These are phyloP conservation scores for Nematodospora anomalae DNA, from an alignment of 1,139 yeast species.

Conservation along the genomic window DNA sequence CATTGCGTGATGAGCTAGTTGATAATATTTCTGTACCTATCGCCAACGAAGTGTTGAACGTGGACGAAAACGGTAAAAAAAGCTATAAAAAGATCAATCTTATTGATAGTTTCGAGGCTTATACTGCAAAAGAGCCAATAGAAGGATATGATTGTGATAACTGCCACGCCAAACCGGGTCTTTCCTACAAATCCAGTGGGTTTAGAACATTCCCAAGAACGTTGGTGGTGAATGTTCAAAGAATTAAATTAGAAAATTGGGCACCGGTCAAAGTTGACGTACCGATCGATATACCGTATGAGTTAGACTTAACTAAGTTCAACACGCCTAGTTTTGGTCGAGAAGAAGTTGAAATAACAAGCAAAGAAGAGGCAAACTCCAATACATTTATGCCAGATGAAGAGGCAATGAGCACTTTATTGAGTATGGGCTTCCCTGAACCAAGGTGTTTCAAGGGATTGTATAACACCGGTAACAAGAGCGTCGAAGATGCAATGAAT, in stretches of 20 bases:
- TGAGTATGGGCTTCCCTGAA: slow-evolving; percentile 86
- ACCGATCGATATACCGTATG: slow-evolving; percentile 62
- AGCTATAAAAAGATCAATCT: slow-evolving; percentile 53
- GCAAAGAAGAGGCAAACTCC: slow-evolving; percentile 21
- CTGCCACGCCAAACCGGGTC: slow-evolving; percentile 47
- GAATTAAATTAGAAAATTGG: slow-evolving; percentile 88
- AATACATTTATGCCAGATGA: slow-evolving; percentile 53
- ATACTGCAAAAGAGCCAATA: slow-evolving; percentile 53
- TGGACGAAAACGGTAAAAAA: slow-evolving; percentile 46
- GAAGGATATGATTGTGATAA: slow-evolving; percentile 67
- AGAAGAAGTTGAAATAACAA: slow-evolving; percentile 30
- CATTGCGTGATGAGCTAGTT: slow-evolving; percentile 55
- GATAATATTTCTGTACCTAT: slow-evolving; percentile 71
- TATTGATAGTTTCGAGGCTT: slow-evolving; percentile 47
- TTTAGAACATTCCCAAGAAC: slow-evolving; percentile 69
- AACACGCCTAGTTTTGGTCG: slow-evolving; percentile 31
- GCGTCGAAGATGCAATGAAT: slow-evolving; percentile 80
- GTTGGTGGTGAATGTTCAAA: slow-evolving; percentile 70
- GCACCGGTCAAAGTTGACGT: slow-evolving; percentile 80
- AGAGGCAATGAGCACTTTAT: slow-evolving; percentile 53
- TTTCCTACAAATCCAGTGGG: slow-evolving; percentile 46
- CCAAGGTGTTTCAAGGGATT: slow-evolving; percentile 67
- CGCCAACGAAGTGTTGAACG: slow-evolving; percentile 33
- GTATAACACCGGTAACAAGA: slow-evolving; percentile 65
- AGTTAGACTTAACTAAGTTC: slow-evolving; percentile 32